Conservation (phyloP, 352 stramenopile genomes). For the Phytophthora hibernalis region DNA sequence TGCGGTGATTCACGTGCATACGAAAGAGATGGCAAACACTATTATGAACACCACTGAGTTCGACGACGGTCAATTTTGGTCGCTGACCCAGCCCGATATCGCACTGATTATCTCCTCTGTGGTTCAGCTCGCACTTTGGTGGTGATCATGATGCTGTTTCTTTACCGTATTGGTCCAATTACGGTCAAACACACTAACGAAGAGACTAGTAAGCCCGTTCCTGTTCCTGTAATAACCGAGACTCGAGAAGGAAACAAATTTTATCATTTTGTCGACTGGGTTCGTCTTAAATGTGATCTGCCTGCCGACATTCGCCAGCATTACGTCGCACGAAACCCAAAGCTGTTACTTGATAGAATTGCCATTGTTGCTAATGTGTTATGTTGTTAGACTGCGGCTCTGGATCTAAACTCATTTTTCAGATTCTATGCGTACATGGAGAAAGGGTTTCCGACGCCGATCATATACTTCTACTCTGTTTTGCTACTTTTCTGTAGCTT, state of each 20-base stretch:
- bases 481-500: constrained; percentile 35
- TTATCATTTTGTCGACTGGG: not conserved
- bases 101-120: constrained; percentile 19
- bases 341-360: not conserved
- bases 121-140: constrained; percentile 32
- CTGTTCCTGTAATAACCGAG: not conserved
- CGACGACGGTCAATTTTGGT: constrained; percentile 50
- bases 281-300: constrained; percentile 3
- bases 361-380: not conserved
- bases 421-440: constrained; percentile 41
- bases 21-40: constrained; percentile 34
- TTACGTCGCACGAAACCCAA: not conserved
- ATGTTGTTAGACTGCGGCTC: constrained; percentile 32
- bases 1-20: constrained; percentile 36
- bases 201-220: not conserved
- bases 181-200: not conserved
- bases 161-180: constrained; percentile 7
- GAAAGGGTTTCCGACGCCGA: constrained; percentile 38
- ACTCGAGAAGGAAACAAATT: not conserved
- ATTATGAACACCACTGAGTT: constrained; percentile 41
- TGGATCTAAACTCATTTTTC: constrained; percentile 52
- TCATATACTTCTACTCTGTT: constrained; percentile 41
- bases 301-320: constrained; percentile 14
- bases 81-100: constrained; percentile 25
- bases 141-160: constrained; percentile 38